Conservation (phyloP, 352 stramenopile species). For the Pythium monospermum region DNA sequence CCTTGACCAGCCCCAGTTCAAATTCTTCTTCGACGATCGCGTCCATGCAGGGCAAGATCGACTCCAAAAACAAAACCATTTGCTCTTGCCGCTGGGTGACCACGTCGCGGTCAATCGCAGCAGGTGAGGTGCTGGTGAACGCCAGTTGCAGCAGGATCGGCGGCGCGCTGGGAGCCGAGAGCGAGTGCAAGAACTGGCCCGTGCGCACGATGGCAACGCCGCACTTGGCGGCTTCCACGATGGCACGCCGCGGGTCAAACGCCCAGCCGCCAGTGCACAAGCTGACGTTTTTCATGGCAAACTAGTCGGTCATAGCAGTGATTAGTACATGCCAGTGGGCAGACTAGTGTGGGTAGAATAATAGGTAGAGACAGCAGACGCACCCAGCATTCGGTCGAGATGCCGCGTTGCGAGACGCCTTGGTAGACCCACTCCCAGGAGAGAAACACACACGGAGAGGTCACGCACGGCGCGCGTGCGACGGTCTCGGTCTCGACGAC, state of each 20-base stretch:
- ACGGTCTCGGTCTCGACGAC: constrained; percentile 47
- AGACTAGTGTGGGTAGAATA: not conserved
- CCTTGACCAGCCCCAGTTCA: constrained; percentile 50
- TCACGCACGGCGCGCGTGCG: constrained; percentile 29
- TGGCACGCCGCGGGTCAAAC: constrained; percentile 63
- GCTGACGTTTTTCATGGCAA: constrained; percentile 79
- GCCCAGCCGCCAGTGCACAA: constrained; percentile 56
- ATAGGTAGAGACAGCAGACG: constrained; percentile 1
- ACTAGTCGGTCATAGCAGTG: constrained; percentile 24
- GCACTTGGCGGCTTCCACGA: constrained; percentile 60
- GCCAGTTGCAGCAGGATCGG: constrained; percentile 41
- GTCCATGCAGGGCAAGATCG: constrained; percentile 68
- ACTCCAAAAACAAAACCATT: constrained; percentile 80
- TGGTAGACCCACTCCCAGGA: constrained; percentile 87
- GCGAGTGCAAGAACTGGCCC: constrained; percentile 59
- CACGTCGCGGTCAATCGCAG: constrained; percentile 43
- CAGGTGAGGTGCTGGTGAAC: constrained; percentile 31
- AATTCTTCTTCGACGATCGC: constrained; percentile 75
- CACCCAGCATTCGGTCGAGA: constrained; percentile 81
- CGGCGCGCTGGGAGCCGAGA: constrained; percentile 26
- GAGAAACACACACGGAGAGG: constrained; percentile 68
- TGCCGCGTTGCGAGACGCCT: constrained; percentile 70
- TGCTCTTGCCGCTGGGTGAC: constrained; percentile 67
- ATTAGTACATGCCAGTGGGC: not conserved
- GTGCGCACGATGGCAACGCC: constrained; percentile 63